These are phyloP conservation scores for Pharnaceum exiguum DNA, from an alignment of 148 eudicot genomes.

Conservation along the genomic window DNA sequence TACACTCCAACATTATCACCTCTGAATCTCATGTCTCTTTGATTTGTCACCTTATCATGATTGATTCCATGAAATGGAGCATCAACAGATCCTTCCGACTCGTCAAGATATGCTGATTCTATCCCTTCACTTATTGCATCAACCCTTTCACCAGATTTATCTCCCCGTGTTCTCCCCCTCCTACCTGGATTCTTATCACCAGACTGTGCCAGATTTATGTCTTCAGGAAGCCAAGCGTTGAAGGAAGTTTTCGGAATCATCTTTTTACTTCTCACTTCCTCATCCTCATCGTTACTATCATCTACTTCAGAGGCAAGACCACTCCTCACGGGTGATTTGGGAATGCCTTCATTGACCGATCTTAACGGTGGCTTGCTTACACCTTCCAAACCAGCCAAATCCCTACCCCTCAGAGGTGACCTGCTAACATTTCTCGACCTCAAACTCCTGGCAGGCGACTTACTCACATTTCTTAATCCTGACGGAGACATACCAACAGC, in stretches of 20 bases:
- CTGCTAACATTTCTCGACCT: constrained; percentile 14
- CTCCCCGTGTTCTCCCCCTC: constrained; percentile 19
- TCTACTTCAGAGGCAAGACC: constrained; percentile 1
- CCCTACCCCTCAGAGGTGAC: constrained; percentile 18
- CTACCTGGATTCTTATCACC: constrained; percentile 2
- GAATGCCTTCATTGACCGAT: too few relatives aligned
- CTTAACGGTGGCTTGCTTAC: too few relatives aligned
- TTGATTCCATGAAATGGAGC: constrained; percentile 13
- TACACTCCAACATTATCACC: constrained; percentile 22
- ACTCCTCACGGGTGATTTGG: constrained; percentile 14
- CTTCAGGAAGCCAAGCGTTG: constrained; percentile 16
- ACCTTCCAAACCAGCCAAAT: constrained; percentile 6
- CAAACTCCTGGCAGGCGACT: too few relatives aligned
- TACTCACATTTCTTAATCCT: constrained; percentile 11
- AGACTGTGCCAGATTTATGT: constrained; percentile 5
- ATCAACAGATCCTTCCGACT: constrained; percentile 18
- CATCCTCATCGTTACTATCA: constrained; percentile 3
- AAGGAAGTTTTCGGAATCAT: constrained; percentile 22
- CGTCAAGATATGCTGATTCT: constrained; percentile 19
- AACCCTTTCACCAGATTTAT: constrained; percentile 18
- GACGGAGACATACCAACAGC: constrained; percentile 15
- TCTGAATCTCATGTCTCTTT: constrained; percentile 29
- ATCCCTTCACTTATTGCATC: constrained; percentile 23
- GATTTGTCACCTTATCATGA: constrained; percentile 14
- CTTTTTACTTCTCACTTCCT: constrained; percentile 9